Base-by-base conservation (phyloP, 768 basidiomycete species). In the Paxillus rubicundulus region DNA sequence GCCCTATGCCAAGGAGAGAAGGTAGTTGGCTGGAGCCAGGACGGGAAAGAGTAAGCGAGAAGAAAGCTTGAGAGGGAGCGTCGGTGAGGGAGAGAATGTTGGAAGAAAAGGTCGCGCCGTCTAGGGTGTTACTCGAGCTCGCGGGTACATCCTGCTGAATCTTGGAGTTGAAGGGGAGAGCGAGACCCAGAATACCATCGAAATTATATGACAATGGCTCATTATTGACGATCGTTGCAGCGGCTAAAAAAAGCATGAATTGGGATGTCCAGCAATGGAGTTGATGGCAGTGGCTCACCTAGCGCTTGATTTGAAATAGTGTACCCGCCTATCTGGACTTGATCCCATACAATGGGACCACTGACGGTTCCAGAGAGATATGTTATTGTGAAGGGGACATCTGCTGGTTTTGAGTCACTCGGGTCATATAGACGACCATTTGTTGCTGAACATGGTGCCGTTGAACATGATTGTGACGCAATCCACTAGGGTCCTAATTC, bases 341-440 rank as follows among this genome's bases (percentile, higher is more conserved):
- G 57, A 61, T 92, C 89, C 86, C 86, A 89, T 0, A 85, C 79
- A 24, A 92, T 74, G 10, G 84, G 81, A 0, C 89, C 89, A 2
- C 59, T 61, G 24, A 82, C 84, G 7, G 63, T 52, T 14, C 89
- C 89, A 9, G 74, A 66, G 3, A 89, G 75, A 61, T 90, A 91
- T 8, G 63, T 56, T 39, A 91, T 82, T 5, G 47, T 52, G 49
- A 89, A 83, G 1, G 64, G 40, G 12, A 57, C 37, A 8, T 68
- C 74, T 0, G 86, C 82, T 0, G 71, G 50, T 1, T 55, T 69
- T 1, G 84, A 76, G 2, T 64, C 66, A 18, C 74, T 72, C 1
- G 87, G 77, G 52, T 89, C 76, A 63, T 89, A 92, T 3, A 76
- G 65, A 9, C 72, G 72, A 16, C 79, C 79, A 32, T 63, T 65